Conservation (phyloP, 441 rosid genomes). For the Pelargonium australe region DNA sequence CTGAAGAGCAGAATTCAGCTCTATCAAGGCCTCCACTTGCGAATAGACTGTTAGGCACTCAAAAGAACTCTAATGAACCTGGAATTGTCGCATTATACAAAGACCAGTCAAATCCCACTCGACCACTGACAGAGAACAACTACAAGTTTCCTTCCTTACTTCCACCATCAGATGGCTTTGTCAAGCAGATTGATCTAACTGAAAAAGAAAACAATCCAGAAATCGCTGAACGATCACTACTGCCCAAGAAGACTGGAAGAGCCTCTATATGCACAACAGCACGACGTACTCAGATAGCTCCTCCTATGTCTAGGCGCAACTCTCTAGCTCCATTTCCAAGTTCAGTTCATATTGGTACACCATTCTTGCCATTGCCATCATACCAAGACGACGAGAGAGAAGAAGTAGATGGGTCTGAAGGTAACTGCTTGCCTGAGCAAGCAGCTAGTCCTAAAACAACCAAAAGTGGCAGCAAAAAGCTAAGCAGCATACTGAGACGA, state of each 20-base stretch:
- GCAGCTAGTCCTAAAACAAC: conserved; percentile 48
- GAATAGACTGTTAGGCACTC: conserved; percentile 34
- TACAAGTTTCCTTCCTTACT: conserved; percentile 34
- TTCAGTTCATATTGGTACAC: conserved; percentile 26
- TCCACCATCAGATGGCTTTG: conserved; percentile 33
- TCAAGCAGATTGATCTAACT: conserved; percentile 34
- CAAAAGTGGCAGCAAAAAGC: conserved; percentile 45
- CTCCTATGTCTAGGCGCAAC: conserved; percentile 62
- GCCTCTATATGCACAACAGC: conserved; percentile 56
- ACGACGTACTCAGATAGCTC: conserved; percentile 31
- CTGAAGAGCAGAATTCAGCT: conserved; percentile 43
- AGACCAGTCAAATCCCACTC: conserved; percentile 34
- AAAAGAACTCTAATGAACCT: conserved; percentile 37
- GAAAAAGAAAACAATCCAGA: conserved; percentile 91
- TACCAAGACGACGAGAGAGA: conserved; percentile 29
- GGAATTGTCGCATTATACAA: conserved; percentile 20
- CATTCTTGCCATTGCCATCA: conserved; percentile 28
- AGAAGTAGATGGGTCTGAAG: conserved; percentile 28
- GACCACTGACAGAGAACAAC: conserved; percentile 37
- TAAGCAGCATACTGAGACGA: conserved; percentile 53
- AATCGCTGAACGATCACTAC: conserved; percentile 40
- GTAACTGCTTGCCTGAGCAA: conserved; percentile 39
- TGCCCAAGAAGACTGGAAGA: conserved; percentile 66
- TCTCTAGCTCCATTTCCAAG: conserved; percentile 64
- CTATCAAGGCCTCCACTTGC: conserved; percentile 49